These are phyloP conservation scores for Prunella vulgaris DNA, from an alignment of 257 asterid species.

Conservation along the genomic window DNA sequence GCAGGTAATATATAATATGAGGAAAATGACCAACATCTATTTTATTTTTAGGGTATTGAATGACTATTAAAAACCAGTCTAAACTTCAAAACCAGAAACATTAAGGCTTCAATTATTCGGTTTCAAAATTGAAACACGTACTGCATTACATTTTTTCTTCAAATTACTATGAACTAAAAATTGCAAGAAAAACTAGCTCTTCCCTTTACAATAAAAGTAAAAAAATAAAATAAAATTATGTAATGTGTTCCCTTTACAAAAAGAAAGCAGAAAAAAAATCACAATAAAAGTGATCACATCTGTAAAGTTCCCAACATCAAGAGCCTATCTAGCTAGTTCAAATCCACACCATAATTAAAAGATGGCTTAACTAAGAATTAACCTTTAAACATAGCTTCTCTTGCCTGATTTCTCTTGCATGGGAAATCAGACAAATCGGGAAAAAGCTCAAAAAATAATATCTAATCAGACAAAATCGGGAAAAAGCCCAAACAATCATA, in stretches of 20 bases:
- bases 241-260: too few relatives aligned
- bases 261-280: too few relatives aligned
- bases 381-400: conserved; percentile 3
- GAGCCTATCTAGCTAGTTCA: too few relatives aligned
- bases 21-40: neutral
- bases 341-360: neutral
- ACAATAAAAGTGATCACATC: too few relatives aligned
- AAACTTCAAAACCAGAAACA: neutral
- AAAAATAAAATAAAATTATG: neutral
- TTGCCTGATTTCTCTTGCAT: conserved; percentile 54
- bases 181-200: neutral
- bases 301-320: neutral
- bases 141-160: neutral
- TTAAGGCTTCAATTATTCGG: neutral
- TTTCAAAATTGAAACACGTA: neutral
- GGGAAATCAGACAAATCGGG: too few relatives aligned
- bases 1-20: neutral
- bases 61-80: neutral
- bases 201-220: neutral
- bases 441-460: too few relatives aligned
- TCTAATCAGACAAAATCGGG: too few relatives aligned
- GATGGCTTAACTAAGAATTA: neutral
- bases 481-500: too few relatives aligned
- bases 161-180: neutral
- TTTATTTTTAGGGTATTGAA: neutral